Evolutionary conservation across 768 basidiomycete genomes (phyloP), one percentile per base, ranked within the genome.

Genomic region (Lanmaoa rubissima): DNA sequence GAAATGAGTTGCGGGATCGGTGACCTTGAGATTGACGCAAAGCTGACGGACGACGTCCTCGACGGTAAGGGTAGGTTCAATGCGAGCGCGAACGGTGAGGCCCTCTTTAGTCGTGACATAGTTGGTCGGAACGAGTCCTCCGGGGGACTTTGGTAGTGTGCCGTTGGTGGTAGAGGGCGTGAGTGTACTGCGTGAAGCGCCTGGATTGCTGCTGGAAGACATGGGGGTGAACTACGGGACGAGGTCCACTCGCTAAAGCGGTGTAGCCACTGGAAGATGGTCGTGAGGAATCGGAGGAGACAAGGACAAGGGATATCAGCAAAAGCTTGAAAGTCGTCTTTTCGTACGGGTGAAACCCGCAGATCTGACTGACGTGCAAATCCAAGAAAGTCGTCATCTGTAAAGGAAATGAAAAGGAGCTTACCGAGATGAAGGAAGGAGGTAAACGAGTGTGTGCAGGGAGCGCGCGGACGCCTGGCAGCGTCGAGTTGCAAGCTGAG

Each of bases 1-100:
- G 67, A 83, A 94, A 60, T 88, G 75, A 1, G 80, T 79, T 1
- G 90, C 80, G 0, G 88, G 79, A 39, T 90, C 90, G 55, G 83
- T 83, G 55, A 93, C 84, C 71, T 88, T 86, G 61, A 96, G 76
- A 72, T 86, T 93, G 61, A 86, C 73, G 64, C 91, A 92, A 11
- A 94, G 80, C 70, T 92, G 90, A 54, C 83, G 85, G 49, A 94
- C 81, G 54, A 94, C 92, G 68, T 94, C 92, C 51, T 89, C 85
- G 50, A 92, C 92, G 7, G 87, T 84, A 32, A 93, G 78, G 6
- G 90, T 86, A 16, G 89, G 88, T 68, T 94, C 92, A 61, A 94
- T 94, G 57, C 92, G 84, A 12, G 90, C 86, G 59, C 90, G 86
- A 21, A 93, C 90, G 43, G 85, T 85, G 32, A 80, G 64, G 42